Percentiles rank a stretch among this genome's conserved stretches.
Conservation (phyloP, 495 filamentous ascomycete species). For the Bacidia rubella region DNA sequence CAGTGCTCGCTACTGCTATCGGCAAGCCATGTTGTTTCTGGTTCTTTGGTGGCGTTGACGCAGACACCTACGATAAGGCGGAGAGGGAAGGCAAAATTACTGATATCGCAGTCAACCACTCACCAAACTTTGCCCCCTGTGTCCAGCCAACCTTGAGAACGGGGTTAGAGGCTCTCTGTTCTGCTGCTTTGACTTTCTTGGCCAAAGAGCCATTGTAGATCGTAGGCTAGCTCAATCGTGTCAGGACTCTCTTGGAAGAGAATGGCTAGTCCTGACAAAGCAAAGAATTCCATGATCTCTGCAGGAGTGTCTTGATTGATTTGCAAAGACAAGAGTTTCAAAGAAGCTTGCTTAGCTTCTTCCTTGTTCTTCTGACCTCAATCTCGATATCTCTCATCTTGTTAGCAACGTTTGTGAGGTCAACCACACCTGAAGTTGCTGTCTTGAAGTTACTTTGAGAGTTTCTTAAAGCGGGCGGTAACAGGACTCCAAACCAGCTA, state of each 20-base stretch:
- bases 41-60: constrained; percentile 34
- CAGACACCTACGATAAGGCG: constrained; percentile 30
- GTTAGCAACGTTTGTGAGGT: constrained; percentile 39
- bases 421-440: constrained; percentile 26
- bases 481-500: constrained; percentile 56
- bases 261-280: background rate
- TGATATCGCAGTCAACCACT: constrained; percentile 41
- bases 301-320: too few species aligned
- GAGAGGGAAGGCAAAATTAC: constrained; percentile 13
- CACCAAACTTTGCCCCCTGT: constrained; percentile 44
- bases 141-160: constrained; percentile 45
- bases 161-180: constrained; percentile 41
- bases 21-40: constrained; percentile 32
- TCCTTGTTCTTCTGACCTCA: constrained; percentile 35
- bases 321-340: too few species aligned
- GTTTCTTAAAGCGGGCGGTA: constrained; percentile 42
- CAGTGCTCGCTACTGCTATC: constrained; percentile 26
- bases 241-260: too few species aligned
- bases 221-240: too few species aligned
- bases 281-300: background rate
- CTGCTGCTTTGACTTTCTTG: constrained; percentile 35
- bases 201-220: background rate
- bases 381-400: constrained; percentile 57
- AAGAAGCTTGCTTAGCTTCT: constrained; percentile 12
- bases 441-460: constrained; percentile 41